Evolutionary conservation across 805 yeast species (phyloP).

Genomic region (Cyberlindnera galapagoensis): DNA sequence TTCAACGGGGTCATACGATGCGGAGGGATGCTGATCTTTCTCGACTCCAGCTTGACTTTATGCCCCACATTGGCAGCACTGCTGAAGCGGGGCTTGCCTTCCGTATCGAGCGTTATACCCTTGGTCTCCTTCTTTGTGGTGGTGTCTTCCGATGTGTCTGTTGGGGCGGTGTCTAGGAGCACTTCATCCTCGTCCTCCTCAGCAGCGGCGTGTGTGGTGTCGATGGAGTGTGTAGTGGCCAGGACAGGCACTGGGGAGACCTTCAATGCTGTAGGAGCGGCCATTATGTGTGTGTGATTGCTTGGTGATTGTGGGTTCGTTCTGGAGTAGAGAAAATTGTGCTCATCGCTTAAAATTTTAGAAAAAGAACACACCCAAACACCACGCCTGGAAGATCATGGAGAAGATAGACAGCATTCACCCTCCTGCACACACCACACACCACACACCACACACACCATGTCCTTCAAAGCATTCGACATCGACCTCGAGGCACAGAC

Average conservation of each 20-base stretch:
- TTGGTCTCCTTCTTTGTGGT: constrained; percentile 20
- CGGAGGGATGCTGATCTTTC: constrained; percentile 93
- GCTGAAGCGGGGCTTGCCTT: constrained; percentile 81
- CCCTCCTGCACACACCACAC: too few relatives aligned
- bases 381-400: too few relatives aligned
- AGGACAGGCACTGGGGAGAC: constrained; percentile 4
- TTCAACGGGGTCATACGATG: constrained; percentile 95
- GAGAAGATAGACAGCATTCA: too few relatives aligned
- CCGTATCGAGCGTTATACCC: constrained; percentile 52
- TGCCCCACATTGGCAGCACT: constrained; percentile 56
- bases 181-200: constrained; percentile 32
- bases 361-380: not conserved
- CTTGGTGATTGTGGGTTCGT: not conserved
- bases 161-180: constrained; percentile 31
- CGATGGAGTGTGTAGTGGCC: constrained; percentile 1
- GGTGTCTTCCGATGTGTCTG: constrained; percentile 12
- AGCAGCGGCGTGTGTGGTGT: constrained; percentile 7
- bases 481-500: constrained; percentile 22
- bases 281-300: constrained; percentile 26
- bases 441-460: too few relatives aligned
- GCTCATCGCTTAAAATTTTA: constrained; percentile 1
- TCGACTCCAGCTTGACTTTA: constrained; percentile 72
- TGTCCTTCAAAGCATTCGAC: constrained; percentile 23
- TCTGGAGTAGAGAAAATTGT: not conserved
- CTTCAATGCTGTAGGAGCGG: constrained; percentile 39